Conservation (phyloP, 139 green algal species). For the Dunaliella primolecta region DNA sequence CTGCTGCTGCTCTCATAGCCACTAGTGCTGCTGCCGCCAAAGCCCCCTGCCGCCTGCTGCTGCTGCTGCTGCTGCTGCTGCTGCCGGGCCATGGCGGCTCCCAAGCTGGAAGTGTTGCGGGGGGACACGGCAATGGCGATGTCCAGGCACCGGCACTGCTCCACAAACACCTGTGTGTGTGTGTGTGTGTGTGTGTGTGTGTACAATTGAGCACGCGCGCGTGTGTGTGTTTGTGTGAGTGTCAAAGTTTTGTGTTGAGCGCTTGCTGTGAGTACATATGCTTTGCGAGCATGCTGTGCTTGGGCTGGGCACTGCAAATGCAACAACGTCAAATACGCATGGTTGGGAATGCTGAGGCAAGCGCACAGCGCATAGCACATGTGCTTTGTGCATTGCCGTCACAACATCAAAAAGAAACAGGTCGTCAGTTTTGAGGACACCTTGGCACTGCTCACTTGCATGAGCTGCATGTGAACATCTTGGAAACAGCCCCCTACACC, state of each 20-base stretch:
- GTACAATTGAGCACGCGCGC: background rate
- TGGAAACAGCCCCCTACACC: too few relatives aligned
- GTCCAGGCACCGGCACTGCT: conserved; percentile 67
- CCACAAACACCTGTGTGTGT: conserved; percentile 51
- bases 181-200: background rate
- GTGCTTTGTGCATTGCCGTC: too few relatives aligned
- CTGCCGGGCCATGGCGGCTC: background rate
- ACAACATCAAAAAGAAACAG: too few relatives aligned
- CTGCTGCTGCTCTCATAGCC: background rate
- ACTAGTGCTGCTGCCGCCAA: background rate
- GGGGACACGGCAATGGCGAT: conserved; percentile 42
- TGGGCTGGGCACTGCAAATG: too few relatives aligned
- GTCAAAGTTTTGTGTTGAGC: background rate
- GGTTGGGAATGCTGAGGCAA: too few relatives aligned
- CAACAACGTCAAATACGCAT: too few relatives aligned
- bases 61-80: background rate
- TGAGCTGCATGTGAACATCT: too few relatives aligned
- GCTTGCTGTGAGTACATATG: too few relatives aligned
- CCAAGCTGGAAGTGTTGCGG: background rate
- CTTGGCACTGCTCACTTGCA: too few relatives aligned
- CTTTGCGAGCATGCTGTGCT: too few relatives aligned
- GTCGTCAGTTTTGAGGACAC: too few relatives aligned
- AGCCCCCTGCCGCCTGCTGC: background rate
- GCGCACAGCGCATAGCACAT: too few relatives aligned
- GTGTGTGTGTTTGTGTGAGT: background rate